A percentile compares a stretch with the other conserved stretches of the same genome.
phyloP scores from a whole-genome alignment of 2,329 filamentous ascomycete genomes.

The Scortechinia acanthostroma region DNA sequence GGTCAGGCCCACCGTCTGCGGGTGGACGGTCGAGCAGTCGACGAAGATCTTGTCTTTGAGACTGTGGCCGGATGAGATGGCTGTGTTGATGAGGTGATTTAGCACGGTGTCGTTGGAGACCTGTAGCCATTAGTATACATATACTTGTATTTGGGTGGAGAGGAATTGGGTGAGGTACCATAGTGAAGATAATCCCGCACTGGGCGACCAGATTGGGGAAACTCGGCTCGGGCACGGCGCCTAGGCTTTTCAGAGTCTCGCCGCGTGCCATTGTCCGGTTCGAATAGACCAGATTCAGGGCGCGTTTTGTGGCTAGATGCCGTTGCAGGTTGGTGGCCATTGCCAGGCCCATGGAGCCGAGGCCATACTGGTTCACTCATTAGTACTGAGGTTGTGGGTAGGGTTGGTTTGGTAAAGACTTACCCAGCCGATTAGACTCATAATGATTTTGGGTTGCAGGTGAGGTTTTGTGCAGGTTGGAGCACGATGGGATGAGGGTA shows the following conservation, averaged over 20 bases:
- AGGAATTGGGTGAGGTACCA: constrained; percentile 4
- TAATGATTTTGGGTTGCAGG: not conserved
- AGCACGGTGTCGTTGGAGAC: constrained; percentile 33
- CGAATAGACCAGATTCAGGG: constrained; percentile 24
- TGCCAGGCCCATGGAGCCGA: constrained; percentile 39
- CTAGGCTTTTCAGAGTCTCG: constrained; percentile 14
- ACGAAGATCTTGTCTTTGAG: constrained; percentile 30
- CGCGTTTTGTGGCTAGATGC: constrained; percentile 15
- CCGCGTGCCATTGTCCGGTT: constrained; percentile 39
- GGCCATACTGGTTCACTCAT: constrained; percentile 14
- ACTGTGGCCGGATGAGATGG: constrained; percentile 10
- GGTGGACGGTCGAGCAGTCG: constrained; percentile 41
- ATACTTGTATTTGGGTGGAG: constrained; percentile 5
- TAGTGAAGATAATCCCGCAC: constrained; percentile 26
- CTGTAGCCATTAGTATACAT: constrained; percentile 8
- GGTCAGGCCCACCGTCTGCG: constrained; percentile 24
- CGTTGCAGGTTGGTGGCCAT: constrained; percentile 41
- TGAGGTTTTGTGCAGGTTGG: no score
- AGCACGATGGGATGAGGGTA: no score
- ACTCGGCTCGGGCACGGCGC: constrained; percentile 12
- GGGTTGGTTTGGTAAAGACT: not conserved
- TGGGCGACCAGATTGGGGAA: constrained; percentile 15
- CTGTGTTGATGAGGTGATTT: constrained; percentile 15
- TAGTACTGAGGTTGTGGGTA: not conserved
- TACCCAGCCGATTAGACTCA: constrained; percentile 2